These are phyloP conservation scores for Coelastrella sp. DNA, from an alignment of 139 green algal species.

Conservation along the genomic window DNA sequence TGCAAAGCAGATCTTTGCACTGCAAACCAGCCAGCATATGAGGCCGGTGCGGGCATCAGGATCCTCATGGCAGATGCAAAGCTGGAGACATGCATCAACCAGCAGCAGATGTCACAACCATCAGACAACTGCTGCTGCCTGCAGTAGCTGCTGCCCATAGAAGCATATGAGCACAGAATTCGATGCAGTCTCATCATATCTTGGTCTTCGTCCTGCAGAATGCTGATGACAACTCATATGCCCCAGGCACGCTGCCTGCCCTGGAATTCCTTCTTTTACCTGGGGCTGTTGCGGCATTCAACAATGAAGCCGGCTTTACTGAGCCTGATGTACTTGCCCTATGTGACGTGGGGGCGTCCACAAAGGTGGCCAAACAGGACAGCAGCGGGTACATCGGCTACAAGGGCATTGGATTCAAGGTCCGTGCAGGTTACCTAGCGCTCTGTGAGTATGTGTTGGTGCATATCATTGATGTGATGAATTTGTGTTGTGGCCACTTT, in stretches of 20 bases:
- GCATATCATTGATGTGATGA: background rate
- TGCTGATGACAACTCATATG: constrained; percentile 49
- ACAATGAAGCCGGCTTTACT: constrained; percentile 34
- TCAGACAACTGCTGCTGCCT: background rate
- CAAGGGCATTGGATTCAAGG: constrained; percentile 64
- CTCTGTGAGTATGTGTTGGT: background rate
- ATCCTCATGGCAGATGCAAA: no score
- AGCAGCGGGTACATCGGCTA: constrained; percentile 15
- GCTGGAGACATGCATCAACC: no score
- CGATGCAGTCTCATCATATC: background rate
- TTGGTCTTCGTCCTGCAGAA: constrained; percentile 1
- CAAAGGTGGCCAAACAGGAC: background rate
- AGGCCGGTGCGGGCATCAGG: no score
- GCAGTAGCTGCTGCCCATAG: background rate
- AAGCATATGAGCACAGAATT: no score
- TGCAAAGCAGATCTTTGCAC: no score
- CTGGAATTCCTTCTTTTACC: constrained; percentile 39
- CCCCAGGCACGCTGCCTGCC: background rate
- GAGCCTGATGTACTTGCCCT: constrained; percentile 7
- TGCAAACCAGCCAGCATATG: no score
- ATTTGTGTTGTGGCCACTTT: background rate
- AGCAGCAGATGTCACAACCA: no score
- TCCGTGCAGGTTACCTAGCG: constrained; percentile 15
- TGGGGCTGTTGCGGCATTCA: background rate
- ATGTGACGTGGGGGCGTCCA: constrained; percentile 30